Percentiles rank a stretch among this genome's conserved stretches.
phyloP scores from a whole-genome alignment of 1,284 basidiomycete genomes.

The Trichosporon inkin region DNA sequence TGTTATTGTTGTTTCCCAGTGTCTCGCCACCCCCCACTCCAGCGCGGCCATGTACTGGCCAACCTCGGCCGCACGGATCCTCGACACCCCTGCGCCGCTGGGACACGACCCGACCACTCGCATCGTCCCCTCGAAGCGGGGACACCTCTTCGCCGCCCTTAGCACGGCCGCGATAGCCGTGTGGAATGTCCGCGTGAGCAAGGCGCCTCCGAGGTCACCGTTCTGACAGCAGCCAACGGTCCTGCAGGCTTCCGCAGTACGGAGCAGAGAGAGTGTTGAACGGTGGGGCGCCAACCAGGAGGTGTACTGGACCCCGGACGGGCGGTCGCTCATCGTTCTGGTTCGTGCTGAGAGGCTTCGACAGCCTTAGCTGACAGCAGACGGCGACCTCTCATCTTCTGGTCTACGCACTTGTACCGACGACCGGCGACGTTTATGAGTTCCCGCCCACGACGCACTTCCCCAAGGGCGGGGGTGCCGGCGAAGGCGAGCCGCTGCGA shows the following conservation, averaged over 20 bases:
- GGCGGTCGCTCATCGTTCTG: slow-evolving; percentile 69
- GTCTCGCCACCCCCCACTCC: no score
- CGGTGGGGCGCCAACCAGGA: slow-evolving; percentile 73
- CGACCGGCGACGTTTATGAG: slow-evolving; percentile 52
- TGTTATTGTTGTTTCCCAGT: no score
- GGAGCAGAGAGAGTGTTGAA: slow-evolving; percentile 68
- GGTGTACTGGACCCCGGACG: slow-evolving; percentile 75
- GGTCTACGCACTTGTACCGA: slow-evolving; percentile 64
- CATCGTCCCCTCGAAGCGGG: slow-evolving; percentile 64
- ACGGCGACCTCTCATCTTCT: slow-evolving; percentile 74
- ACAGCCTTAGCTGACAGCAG: slow-evolving; percentile 50
- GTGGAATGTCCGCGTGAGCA: slow-evolving; percentile 77
- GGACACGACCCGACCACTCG: slow-evolving; percentile 57
- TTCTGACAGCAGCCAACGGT: slow-evolving; percentile 63
- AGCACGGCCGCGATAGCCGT: slow-evolving; percentile 64
- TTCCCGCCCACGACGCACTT: slow-evolving; percentile 50
- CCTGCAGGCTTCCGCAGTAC: slow-evolving; percentile 66
- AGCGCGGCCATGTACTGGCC: slow-evolving; percentile 51
- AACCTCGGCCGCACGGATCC: slow-evolving; percentile 34
- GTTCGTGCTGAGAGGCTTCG: slow-evolving; percentile 51
- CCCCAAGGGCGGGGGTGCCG: slow-evolving; percentile 67
- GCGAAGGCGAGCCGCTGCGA: slow-evolving; percentile 76
- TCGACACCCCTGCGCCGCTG: slow-evolving; percentile 31
- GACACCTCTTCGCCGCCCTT: slow-evolving; percentile 71
- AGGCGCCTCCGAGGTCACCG: neutral